Evolutionary conservation across 495 filamentous ascomycete species (phyloP).

Genomic region (Aspergillus diversus): DNA sequence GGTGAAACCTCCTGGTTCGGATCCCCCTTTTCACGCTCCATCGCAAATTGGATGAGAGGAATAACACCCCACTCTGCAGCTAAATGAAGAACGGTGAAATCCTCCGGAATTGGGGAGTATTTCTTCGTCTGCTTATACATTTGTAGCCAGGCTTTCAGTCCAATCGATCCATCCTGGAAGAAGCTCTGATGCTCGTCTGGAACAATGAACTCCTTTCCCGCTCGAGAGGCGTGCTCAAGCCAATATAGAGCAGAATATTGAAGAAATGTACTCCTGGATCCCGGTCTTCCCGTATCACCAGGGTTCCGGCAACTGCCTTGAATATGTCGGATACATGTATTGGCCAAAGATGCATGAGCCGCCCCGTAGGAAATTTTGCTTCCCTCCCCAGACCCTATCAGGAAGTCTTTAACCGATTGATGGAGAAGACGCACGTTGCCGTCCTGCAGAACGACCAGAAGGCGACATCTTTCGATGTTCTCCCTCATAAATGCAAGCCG

Average conservation of each 20-base stretch:
- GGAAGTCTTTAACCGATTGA: neutral
- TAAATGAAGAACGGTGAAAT: neutral
- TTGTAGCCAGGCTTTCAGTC: neutral
- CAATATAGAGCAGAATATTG: neutral
- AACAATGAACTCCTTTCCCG: neutral
- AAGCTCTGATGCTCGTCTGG: neutral
- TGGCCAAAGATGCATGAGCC: neutral
- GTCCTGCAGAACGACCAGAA: neutral
- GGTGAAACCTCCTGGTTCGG: neutral
- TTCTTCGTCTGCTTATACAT: neutral
- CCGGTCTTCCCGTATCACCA: neutral
- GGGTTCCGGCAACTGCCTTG: neutral
- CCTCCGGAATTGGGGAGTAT: neutral
- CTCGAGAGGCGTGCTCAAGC: neutral
- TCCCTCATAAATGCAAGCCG: neutral
- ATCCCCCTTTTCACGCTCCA: too few relatives aligned
- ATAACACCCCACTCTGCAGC: neutral
- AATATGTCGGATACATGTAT: neutral
- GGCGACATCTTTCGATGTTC: neutral
- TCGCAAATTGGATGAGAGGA: neutral
- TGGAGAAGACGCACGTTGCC: neutral
- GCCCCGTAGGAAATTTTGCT: neutral
- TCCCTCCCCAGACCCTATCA: neutral
- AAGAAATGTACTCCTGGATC: neutral
- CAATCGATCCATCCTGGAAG: neutral